phyloP scores from a whole-genome alignment of 495 filamentous ascomycete genomes.

The Halenospora varia region DNA sequence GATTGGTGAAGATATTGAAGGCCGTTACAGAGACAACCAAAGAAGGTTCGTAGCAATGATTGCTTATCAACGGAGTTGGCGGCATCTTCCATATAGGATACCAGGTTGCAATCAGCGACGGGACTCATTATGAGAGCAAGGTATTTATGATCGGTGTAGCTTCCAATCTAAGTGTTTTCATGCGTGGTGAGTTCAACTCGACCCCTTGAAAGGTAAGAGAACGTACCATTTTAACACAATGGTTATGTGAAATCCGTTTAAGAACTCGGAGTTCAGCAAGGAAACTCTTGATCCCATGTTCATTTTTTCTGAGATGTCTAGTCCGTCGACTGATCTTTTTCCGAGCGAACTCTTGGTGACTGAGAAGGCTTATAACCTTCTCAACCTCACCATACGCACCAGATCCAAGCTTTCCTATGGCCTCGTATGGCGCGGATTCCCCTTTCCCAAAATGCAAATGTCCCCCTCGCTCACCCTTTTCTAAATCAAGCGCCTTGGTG shows the following conservation, averaged over 20 bases:
- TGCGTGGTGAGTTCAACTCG: not conserved
- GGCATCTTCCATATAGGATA: not conserved
- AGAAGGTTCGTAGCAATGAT: constrained; percentile 11
- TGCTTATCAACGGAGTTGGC: not conserved
- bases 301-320: not conserved
- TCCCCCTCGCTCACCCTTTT: constrained; percentile 3
- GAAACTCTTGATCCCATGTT: constrained; percentile 11
- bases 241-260: constrained; percentile 13
- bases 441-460: constrained; percentile 5
- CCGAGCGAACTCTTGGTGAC: constrained; percentile 6
- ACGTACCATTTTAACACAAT: constrained; percentile 14
- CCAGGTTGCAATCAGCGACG: constrained; percentile 12
- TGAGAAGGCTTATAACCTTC: constrained; percentile 8
- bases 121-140: constrained; percentile 14
- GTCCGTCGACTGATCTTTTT: constrained; percentile 1
- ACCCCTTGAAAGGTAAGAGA: no score
- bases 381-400: constrained; percentile 10
- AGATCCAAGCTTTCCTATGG: constrained; percentile 5
- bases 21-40: constrained; percentile 26
- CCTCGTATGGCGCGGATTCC: constrained; percentile 5
- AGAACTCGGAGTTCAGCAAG: constrained; percentile 14
- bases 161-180: constrained; percentile 1
- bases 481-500: constrained; percentile 8
- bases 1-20: constrained; percentile 36
- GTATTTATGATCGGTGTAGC: constrained; percentile 18